These are phyloP conservation scores for Rhodotorula sp. DNA, from an alignment of 1,284 basidiomycete species.

Conservation along the genomic window DNA sequence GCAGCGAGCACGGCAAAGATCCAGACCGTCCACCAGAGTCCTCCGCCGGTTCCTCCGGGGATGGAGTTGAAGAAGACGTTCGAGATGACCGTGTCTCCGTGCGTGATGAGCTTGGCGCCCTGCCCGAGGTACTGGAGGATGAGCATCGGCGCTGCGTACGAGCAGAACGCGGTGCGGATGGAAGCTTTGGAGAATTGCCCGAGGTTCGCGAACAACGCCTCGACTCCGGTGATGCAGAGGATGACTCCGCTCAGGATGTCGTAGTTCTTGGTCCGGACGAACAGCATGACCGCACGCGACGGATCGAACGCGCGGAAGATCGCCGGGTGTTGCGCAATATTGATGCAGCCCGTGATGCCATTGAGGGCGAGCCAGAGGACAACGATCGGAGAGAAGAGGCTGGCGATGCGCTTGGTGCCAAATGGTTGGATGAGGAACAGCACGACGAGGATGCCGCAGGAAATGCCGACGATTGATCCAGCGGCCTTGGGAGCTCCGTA, in stretches of 20 bases:
- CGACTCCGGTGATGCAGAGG: conserved; percentile 64
- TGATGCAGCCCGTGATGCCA: not conserved
- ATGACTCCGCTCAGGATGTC: conserved; percentile 64
- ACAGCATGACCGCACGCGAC: conserved; percentile 47
- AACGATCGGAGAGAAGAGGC: conserved; percentile 58
- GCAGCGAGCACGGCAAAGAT: conserved; percentile 64
- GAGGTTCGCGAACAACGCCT: conserved; percentile 64
- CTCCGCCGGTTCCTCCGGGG: conserved; percentile 54
- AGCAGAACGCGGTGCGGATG: conserved; percentile 58
- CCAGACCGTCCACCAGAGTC: conserved; percentile 58
- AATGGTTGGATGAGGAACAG: conserved; percentile 62
- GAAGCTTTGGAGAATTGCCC: conserved; percentile 63
- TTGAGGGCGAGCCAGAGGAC: not conserved
- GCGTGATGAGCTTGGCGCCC: conserved; percentile 60
- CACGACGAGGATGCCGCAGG: conserved; percentile 60
- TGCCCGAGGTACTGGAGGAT: conserved; percentile 64
- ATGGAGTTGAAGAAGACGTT: conserved; percentile 66
- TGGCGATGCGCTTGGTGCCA: conserved; percentile 58
- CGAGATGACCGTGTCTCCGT: conserved; percentile 55
- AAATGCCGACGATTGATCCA: conserved; percentile 58
- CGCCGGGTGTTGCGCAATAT: conserved; percentile 47
- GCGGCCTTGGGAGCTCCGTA: conserved; percentile 57
- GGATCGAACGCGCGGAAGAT: conserved; percentile 64
- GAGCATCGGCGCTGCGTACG: conserved; percentile 62
- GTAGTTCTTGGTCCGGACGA: conserved; percentile 63